Conservation (phyloP, 345 rosid species). For the Boechera divaricarpa region DNA sequence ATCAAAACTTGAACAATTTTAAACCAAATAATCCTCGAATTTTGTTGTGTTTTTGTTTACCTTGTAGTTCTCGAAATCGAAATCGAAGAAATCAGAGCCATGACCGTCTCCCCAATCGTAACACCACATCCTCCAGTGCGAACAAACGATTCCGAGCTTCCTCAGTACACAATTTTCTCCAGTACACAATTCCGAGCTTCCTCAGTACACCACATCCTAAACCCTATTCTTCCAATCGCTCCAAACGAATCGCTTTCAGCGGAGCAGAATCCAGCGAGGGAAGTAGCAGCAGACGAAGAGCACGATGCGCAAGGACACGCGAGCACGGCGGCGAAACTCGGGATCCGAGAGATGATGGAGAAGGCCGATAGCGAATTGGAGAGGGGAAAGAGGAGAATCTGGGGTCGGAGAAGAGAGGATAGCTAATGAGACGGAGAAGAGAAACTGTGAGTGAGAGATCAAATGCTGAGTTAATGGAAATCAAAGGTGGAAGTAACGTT, state of each 20-base stretch:
- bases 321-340: conserved; percentile 59
- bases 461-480: no score
- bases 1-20: neutral
- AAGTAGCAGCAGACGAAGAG: conserved; percentile 52
- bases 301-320: conserved; percentile 51
- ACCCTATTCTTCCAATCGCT: conserved; percentile 51
- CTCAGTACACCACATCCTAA: conserved; percentile 39
- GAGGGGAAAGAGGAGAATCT: conserved; percentile 48
- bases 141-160: conserved; percentile 23
- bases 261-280: conserved; percentile 55
- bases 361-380: conserved; percentile 51
- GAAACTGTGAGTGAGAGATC: conserved; percentile 50
- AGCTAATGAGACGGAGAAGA: conserved; percentile 64
- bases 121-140: conserved; percentile 41
- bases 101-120: conserved; percentile 38
- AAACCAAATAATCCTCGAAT: neutral
- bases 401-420: conserved; percentile 53
- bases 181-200: no score
- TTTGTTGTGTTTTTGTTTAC: conserved; percentile 32
- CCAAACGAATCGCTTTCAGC: conserved; percentile 37
- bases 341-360: conserved; percentile 48
- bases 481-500: no score
- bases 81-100: conserved; percentile 64
- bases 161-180: conserved; percentile 8
- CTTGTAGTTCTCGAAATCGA: conserved; percentile 78